Evolutionary conservation across 768 basidiomycete species (phyloP).

Genomic region (Tricholoma sp.): DNA sequence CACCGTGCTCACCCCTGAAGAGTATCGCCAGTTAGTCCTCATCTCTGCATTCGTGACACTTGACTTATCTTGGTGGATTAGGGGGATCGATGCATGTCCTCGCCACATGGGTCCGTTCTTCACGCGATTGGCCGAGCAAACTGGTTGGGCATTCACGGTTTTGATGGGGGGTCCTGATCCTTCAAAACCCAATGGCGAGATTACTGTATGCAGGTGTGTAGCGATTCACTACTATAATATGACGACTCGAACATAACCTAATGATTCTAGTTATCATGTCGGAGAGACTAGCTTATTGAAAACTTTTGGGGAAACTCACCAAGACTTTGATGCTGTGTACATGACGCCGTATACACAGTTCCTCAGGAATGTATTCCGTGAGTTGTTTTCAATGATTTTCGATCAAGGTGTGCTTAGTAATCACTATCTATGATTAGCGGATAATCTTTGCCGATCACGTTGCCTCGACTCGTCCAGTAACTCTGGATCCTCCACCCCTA

Average conservation of each 20-base stretch:
- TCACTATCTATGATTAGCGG: neutral
- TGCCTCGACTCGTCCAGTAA: neutral
- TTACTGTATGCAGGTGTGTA: neutral
- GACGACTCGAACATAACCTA: neutral
- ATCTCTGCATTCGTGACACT: no score
- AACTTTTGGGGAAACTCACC: neutral
- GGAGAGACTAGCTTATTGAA: neutral
- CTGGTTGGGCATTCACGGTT: neutral
- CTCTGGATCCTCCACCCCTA: neutral
- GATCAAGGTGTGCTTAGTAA: neutral
- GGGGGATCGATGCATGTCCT: neutral
- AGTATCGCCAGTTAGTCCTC: no score
- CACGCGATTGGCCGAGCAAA: neutral
- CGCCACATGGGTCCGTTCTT: neutral
- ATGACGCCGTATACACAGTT: neutral
- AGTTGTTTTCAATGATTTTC: neutral
- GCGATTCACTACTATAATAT: neutral
- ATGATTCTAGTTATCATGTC: neutral
- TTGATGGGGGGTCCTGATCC: neutral
- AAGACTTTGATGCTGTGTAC: neutral
- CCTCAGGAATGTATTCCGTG: neutral
- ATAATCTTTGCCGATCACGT: neutral
- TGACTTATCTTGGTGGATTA: no score
- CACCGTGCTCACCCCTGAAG: neutral
- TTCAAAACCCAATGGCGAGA: neutral